Evolutionary conservation across 164 flowering plant species (phyloP).

Genomic region (Malania oleifera): DNA sequence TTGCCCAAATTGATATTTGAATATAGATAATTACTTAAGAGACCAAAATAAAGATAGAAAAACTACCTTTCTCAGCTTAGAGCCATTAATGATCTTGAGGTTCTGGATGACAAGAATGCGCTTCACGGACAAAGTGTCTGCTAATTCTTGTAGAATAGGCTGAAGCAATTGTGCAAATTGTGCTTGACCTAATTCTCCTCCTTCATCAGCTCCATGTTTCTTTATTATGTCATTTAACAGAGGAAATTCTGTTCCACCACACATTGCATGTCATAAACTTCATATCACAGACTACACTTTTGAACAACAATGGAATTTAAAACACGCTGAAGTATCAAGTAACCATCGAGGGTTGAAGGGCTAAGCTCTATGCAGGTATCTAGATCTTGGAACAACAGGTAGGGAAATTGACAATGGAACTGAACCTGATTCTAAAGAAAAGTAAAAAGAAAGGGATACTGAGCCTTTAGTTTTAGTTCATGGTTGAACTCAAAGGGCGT

Average conservation of each 20-base stretch:
- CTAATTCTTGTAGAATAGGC: conserved; percentile 57
- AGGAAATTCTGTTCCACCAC: conserved; percentile 41
- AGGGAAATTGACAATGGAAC: too few relatives aligned
- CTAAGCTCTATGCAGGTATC: too few relatives aligned
- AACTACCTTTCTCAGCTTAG: conserved; percentile 58
- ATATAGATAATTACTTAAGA: not conserved
- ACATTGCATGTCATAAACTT: not conserved
- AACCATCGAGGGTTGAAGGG: too few relatives aligned
- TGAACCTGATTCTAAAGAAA: too few relatives aligned
- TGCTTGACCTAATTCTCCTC: conserved; percentile 65
- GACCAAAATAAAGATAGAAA: not conserved
- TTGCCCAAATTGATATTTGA: too few relatives aligned
- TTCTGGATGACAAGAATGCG: conserved; percentile 41
- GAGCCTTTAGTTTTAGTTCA: too few relatives aligned
- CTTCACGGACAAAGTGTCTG: conserved; percentile 45
- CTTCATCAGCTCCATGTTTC: conserved; percentile 61
- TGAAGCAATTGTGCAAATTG: conserved; percentile 71
- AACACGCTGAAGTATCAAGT: too few relatives aligned
- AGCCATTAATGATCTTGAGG: conserved; percentile 49
- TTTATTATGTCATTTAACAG: conserved; percentile 49
- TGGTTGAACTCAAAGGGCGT: too few relatives aligned
- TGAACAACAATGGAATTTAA: not conserved
- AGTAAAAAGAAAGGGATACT: too few relatives aligned
- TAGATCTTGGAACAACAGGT: too few relatives aligned
- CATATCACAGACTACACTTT: not conserved